phyloP scores from a whole-genome alignment of 495 filamentous ascomycete genomes.

The Talaromyces stipitatus region DNA sequence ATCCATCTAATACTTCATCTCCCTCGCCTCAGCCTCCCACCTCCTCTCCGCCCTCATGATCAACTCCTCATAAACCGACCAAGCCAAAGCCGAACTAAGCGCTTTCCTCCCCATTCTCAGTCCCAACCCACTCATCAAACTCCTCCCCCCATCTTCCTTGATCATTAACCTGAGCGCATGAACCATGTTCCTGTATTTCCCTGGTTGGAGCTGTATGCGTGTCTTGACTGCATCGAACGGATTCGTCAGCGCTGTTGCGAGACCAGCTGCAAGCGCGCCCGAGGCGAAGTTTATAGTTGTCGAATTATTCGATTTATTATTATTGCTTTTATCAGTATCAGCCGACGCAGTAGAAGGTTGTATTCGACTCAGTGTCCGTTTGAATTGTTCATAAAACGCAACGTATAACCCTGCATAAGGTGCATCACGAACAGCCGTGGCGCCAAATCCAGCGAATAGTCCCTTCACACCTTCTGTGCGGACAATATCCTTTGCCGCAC shows the following conservation, averaged over 20 bases:
- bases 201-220: conserved; percentile 81
- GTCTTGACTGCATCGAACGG: conserved; percentile 97
- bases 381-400: conserved; percentile 85
- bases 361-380: conserved; percentile 51
- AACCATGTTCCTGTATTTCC: conserved; percentile 77
- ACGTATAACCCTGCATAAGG: conserved; percentile 96
- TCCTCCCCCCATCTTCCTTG: conserved; percentile 67
- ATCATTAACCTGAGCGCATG: conserved; percentile 70
- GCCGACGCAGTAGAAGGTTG: conserved; percentile 1
- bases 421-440: conserved; percentile 86
- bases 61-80: conserved; percentile 95
- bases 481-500: conserved; percentile 68
- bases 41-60: conserved; percentile 66
- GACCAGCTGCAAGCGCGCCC: conserved; percentile 67
- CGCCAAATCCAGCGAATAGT: conserved; percentile 90
- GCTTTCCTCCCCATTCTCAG: conserved; percentile 89
- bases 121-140: conserved; percentile 80
- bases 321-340: no score
- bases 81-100: conserved; percentile 81
- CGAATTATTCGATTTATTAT: conserved; percentile 27
- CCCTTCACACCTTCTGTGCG: conserved; percentile 67
- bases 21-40: conserved; percentile 34
- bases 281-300: conserved; percentile 78
- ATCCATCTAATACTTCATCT: background rate
- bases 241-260: conserved; percentile 84